Evolutionary conservation across 495 filamentous ascomycete genomes (phyloP), one percentile per base, ranked within the genome.

Genomic region (Baudoinia panamericana): DNA sequence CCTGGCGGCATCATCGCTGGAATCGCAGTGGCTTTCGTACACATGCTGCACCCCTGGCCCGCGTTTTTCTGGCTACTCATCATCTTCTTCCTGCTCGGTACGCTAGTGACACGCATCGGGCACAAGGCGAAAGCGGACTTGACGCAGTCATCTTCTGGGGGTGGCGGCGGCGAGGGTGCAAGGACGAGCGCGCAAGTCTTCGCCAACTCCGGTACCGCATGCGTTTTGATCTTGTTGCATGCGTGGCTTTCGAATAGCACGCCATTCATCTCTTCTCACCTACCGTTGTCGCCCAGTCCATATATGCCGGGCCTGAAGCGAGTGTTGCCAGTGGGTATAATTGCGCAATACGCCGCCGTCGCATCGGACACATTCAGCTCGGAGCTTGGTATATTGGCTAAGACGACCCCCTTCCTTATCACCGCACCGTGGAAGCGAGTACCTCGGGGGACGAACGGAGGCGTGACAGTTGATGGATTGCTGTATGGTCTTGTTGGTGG

Each of bases 331-430:
- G 36, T 42, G 49, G 60, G 30, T 82, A 47, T 52, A 15, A 35
- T 52, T 6, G 48, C 43, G 1, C 48, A 96, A 63, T 97, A 97
- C 48, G 90, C 84, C 23, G 82, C 84, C 18, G 83, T 88, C 16
- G 76, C 85, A 10, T 81, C 90, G 21, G 90, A 97, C 56, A 97
- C 90, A 4, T 92, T 93, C 61, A 85, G 81, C 40, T 95, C 87
- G 10, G 90, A 97, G 61, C 75, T 96, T 11, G 90, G 90, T 5
- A 97, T 97, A 33, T 70, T 96, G 13, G 79, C 86, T 13, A 76
- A 69, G 44, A 69, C 68, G 17, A 62, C 68, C 26, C 90, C 90
- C 0, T 71, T 84, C 13, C 72, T 97, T n/a, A 85, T 97, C 40
- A 93, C 84, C 4, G 84, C 84, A 19, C 71, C 71, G 17, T 81